A percentile compares a stretch with the other conserved stretches of the same genome.
Conservation (phyloP, 2,329 filamentous ascomycete genomes). For the Pyricularia pennisetigena region DNA sequence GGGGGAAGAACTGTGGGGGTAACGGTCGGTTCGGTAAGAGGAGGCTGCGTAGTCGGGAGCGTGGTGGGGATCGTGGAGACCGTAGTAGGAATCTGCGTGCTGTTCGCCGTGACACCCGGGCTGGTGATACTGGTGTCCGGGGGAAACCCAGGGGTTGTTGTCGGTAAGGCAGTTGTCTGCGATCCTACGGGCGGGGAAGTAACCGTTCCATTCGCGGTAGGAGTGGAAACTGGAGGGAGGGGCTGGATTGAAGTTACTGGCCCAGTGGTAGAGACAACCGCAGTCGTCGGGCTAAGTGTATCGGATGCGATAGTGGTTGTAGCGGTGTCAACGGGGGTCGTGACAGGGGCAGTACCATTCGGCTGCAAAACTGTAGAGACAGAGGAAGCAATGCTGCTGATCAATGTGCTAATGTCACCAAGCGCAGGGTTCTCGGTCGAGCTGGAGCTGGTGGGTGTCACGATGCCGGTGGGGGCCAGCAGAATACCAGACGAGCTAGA, state of each 20-base stretch:
- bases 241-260: not conserved
- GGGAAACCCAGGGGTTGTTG: not conserved
- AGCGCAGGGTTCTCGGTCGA: slow-evolving; percentile 2
- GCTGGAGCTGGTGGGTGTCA: slow-evolving; percentile 10
- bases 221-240: not conserved
- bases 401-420: slow-evolving; percentile 8
- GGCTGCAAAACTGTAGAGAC: slow-evolving; percentile 9
- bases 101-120: slow-evolving; percentile 6
- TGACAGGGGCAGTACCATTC: slow-evolving; percentile 8
- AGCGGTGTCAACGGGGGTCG: not conserved
- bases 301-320: not conserved
- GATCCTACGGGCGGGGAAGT: not conserved
- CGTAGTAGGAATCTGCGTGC: slow-evolving; percentile 5
- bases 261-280: not conserved
- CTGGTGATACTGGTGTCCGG: not conserved
- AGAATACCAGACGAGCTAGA: slow-evolving; percentile 13
- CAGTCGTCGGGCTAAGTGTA: not conserved
- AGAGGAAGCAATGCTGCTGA: slow-evolving; percentile 13
- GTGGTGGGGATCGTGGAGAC: not conserved
- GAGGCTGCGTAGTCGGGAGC: slow-evolving; percentile 2
- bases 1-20: not conserved
- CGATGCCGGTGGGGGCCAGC: slow-evolving; percentile 21
- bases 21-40: not conserved
- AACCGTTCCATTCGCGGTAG: not conserved
- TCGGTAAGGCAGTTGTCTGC: not conserved